Evolutionary conservation across 1,284 basidiomycete species (phyloP).

Genomic region (Ceratobasidium sp.): DNA sequence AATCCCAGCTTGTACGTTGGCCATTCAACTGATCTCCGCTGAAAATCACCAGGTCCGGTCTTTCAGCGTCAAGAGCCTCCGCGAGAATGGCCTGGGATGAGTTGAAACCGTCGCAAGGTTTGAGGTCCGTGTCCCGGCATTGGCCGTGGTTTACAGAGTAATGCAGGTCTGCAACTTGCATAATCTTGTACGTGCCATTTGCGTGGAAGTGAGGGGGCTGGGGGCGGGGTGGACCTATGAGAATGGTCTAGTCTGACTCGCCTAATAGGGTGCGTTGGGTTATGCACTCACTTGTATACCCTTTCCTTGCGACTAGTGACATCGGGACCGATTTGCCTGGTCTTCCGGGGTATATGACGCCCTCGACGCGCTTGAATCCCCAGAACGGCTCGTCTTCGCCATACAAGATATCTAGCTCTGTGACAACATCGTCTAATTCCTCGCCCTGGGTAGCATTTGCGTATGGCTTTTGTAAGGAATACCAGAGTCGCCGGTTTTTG

Average conservation of each 20-base stretch:
- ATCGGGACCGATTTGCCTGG: constrained; percentile 31
- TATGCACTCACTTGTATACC: constrained; percentile 16
- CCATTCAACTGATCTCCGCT: constrained; percentile 84
- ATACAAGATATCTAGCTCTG: constrained; percentile 84
- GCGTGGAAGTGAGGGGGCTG: constrained; percentile 78
- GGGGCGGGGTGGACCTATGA: constrained; percentile 66
- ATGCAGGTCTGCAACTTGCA: constrained; percentile 90
- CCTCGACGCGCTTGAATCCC: constrained; percentile 61
- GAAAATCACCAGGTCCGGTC: constrained; percentile 89
- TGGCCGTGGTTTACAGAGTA: constrained; percentile 74
- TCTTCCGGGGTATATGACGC: constrained; percentile 27
- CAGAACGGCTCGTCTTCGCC: constrained; percentile 79
- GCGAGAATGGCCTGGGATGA: constrained; percentile 73
- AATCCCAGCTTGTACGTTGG: constrained; percentile 86
- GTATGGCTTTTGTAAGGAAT: constrained; percentile 67
- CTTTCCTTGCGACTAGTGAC: constrained; percentile 34
- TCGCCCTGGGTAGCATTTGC: constrained; percentile 64
- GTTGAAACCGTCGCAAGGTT: constrained; percentile 65
- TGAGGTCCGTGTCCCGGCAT: constrained; percentile 68
- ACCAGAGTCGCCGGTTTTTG: constrained; percentile 72
- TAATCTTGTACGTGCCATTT: constrained; percentile 82
- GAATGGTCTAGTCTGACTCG: not conserved
- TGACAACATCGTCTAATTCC: constrained; percentile 65
- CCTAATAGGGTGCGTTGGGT: no score
- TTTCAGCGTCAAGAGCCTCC: constrained; percentile 75